A percentile compares a stretch with the other conserved stretches of the same genome.
Evolutionary conservation across 2,329 filamentous ascomycete species (phyloP).

Genomic region (Aureobasidium musti): DNA sequence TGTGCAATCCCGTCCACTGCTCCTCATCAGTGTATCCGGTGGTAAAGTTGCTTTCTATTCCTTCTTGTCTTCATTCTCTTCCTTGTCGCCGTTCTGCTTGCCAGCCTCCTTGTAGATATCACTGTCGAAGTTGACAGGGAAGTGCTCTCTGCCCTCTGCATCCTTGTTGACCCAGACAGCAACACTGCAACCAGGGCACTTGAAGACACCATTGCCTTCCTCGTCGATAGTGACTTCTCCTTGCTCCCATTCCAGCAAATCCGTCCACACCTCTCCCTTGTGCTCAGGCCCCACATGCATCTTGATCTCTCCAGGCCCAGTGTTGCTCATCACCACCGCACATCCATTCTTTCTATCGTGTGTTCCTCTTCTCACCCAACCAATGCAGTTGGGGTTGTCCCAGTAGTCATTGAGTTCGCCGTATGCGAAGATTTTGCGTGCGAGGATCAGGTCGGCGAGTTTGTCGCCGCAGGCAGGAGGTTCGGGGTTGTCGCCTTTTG

Average conservation of each 20-base stretch:
- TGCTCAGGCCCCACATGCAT: constrained; percentile 62
- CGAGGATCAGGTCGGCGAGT: constrained; percentile 60
- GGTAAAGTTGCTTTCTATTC: neutral
- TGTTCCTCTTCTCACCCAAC: constrained; percentile 59
- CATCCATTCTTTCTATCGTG: constrained; percentile 53
- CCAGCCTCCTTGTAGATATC: constrained; percentile 32
- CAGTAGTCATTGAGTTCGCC: constrained; percentile 66
- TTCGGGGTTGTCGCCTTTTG: constrained; percentile 54
- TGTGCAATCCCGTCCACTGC: neutral
- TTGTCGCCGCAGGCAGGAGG: constrained; percentile 48
- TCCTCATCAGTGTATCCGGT: neutral
- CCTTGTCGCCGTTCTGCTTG: constrained; percentile 12
- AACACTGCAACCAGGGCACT: constrained; percentile 57
- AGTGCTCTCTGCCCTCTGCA: constrained; percentile 56
- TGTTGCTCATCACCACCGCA: constrained; percentile 50
- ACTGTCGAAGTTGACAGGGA: constrained; percentile 42
- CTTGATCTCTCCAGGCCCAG: constrained; percentile 47
- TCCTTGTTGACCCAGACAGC: constrained; percentile 62
- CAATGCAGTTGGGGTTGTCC: constrained; percentile 61
- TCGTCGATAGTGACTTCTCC: constrained; percentile 60
- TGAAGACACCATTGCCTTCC: constrained; percentile 61
- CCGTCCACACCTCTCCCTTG: constrained; percentile 62
- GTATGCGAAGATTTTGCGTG: constrained; percentile 66
- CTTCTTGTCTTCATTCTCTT: constrained; percentile 10
- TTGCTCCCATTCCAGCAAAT: constrained; percentile 60